Percentiles rank a stretch among this genome's conserved stretches.
These are phyloP conservation scores for Rhinocladiella mackenziei DNA, from an alignment of 2,329 filamentous ascomycete genomes.

Conservation along the genomic window DNA sequence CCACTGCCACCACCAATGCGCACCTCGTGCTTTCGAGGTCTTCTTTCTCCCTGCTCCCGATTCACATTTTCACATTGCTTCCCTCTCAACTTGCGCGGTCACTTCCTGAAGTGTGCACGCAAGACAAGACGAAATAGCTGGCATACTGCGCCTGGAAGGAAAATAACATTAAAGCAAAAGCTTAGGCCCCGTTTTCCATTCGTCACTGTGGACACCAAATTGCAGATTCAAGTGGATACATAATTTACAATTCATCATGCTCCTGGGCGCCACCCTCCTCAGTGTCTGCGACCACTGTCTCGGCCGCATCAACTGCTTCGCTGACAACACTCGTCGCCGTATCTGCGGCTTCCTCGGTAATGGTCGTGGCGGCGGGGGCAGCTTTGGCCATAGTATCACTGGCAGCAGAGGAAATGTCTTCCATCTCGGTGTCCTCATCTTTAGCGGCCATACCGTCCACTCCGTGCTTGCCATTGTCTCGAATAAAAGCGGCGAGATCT, in stretches of 20 bases:
- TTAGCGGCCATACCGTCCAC: slow-evolving; percentile 61
- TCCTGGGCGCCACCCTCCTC: slow-evolving; percentile 25
- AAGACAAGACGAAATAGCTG: neutral
- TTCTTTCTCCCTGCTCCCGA: too few relatives aligned
- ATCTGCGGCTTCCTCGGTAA: slow-evolving; percentile 55
- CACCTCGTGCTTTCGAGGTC: too few relatives aligned
- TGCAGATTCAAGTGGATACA: neutral
- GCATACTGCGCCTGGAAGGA: neutral
- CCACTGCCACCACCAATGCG: too few relatives aligned
- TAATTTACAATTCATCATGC: slow-evolving; percentile 28
- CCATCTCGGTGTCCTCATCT: slow-evolving; percentile 55
- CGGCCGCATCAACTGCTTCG: slow-evolving; percentile 13
- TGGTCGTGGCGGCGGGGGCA: slow-evolving; percentile 29
- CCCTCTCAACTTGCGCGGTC: too few relatives aligned
- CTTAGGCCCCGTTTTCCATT: too few relatives aligned
- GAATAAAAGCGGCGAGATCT: slow-evolving; percentile 86
- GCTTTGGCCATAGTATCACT: slow-evolving; percentile 31
- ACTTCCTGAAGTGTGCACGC: neutral
- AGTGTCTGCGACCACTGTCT: slow-evolving; percentile 17
- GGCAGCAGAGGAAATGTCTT: slow-evolving; percentile 48
- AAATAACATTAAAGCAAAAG: neutral
- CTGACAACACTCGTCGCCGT: slow-evolving; percentile 21
- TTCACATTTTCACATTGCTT: too few relatives aligned
- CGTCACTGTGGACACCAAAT: too few relatives aligned
- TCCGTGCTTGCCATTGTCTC: slow-evolving; percentile 90